phyloP scores from a whole-genome alignment of 164 flowering plant species.

The Nymphaea thermarum region DNA sequence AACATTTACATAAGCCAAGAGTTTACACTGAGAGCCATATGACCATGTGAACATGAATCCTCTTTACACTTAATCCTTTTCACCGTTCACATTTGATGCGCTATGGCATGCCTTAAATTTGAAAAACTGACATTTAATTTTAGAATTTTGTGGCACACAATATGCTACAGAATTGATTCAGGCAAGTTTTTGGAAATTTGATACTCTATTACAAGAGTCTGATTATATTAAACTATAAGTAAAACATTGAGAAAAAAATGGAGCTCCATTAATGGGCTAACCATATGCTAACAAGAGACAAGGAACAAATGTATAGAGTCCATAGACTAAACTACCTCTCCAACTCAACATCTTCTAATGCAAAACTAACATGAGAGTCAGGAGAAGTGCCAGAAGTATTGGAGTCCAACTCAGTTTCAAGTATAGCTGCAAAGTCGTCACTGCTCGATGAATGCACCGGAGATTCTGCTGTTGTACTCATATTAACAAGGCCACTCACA shows the following conservation, averaged over 20 bases:
- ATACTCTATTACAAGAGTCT: background rate
- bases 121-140: too few relatives aligned
- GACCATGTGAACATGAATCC: too few relatives aligned
- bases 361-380: background rate
- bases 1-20: too few relatives aligned
- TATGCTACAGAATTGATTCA: background rate
- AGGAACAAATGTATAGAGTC: background rate
- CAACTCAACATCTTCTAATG: slow-evolving; percentile 1
- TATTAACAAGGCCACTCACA: background rate
- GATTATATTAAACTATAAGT: background rate
- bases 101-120: too few relatives aligned
- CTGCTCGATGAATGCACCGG: slow-evolving; percentile 57
- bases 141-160: too few relatives aligned
- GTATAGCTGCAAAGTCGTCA: slow-evolving; percentile 54
- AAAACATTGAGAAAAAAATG: background rate
- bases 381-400: slow-evolving; percentile 19
- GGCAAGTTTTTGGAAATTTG: background rate
- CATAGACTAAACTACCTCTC: background rate
- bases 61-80: too few relatives aligned
- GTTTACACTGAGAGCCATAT: too few relatives aligned
- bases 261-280: background rate
- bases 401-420: slow-evolving; percentile 37
- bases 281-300: too few relatives aligned
- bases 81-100: too few relatives aligned
- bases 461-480: slow-evolving; percentile 42